Evolutionary conservation across 1,284 basidiomycete species (phyloP).

Genomic region (Cryptococcus sp.): DNA sequence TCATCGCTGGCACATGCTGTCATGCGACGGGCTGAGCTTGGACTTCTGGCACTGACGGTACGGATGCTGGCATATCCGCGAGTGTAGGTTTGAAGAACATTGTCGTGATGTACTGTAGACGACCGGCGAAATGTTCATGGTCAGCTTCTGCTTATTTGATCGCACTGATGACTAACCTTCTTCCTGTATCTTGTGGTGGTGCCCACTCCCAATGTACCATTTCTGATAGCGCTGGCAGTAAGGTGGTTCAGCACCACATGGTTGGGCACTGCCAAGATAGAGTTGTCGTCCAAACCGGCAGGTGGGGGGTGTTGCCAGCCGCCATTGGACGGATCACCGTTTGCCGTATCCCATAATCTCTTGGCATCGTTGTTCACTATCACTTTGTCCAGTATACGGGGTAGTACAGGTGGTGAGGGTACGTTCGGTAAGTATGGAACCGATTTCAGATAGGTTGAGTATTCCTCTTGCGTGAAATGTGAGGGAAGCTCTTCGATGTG

Average conservation of each 20-base stretch:
- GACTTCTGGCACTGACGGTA: too few relatives aligned
- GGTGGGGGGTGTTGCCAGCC: conserved; percentile 29
- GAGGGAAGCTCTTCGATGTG: conserved; percentile 74
- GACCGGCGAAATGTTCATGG: background rate
- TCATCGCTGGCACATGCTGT: too few relatives aligned
- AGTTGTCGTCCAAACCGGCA: conserved; percentile 73
- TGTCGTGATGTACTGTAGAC: conserved; percentile 63
- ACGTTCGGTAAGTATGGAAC: conserved; percentile 58
- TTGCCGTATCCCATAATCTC: conserved; percentile 35
- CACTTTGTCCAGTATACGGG: conserved; percentile 88
- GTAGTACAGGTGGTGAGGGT: conserved; percentile 81
- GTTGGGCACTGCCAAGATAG: conserved; percentile 88
- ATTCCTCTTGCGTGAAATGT: conserved; percentile 53
- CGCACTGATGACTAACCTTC: conserved; percentile 63
- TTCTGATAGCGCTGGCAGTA: conserved; percentile 92
- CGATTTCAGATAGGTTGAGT: conserved; percentile 42
- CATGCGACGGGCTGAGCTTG: too few relatives aligned
- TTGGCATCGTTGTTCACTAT: conserved; percentile 72
- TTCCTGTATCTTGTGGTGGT: conserved; percentile 90
- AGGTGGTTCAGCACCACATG: conserved; percentile 95
- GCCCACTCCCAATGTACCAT: conserved; percentile 90
- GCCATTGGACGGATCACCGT: conserved; percentile 28
- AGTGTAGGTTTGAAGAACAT: conserved; percentile 65
- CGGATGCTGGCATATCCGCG: conserved; percentile 18
- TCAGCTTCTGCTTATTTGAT: conserved; percentile 11